Evolutionary conservation across 2,329 filamentous ascomycete species (phyloP).

Genomic region (Stachybotrys echinatus): DNA sequence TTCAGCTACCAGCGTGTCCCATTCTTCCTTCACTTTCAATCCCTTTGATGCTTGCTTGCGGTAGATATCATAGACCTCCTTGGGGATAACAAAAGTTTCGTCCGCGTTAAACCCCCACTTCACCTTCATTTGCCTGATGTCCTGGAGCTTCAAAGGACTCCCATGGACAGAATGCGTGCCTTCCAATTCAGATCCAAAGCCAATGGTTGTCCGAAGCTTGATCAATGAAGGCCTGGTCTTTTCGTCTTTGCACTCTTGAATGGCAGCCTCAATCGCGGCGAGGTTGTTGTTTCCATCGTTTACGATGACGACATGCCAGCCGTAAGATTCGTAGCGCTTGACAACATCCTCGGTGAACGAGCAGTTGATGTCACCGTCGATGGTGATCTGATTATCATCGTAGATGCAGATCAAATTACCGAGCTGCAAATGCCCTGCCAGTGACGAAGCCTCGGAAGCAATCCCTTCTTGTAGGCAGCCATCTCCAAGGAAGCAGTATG

Average conservation of each 20-base stretch:
- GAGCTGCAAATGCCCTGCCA: conserved; percentile 93
- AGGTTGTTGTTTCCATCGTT: conserved; percentile 86
- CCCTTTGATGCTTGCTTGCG: conserved; percentile 79
- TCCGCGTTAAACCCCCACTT: conserved; percentile 96
- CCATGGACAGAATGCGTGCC: conserved; percentile 96
- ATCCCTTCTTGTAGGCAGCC: conserved; percentile 98
- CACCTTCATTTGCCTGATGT: conserved; percentile 87
- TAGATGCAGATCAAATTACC: conserved; percentile 97
- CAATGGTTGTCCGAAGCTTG: conserved; percentile 95
- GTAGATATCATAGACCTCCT: conserved; percentile 91
- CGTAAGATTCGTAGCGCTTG: conserved; percentile 94
- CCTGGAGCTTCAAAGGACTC: conserved; percentile 89
- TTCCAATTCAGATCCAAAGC: conserved; percentile 87
- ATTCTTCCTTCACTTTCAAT: conserved; percentile 85
- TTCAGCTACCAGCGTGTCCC: conserved; percentile 88
- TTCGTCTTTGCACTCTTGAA: conserved; percentile 77
- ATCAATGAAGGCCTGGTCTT: conserved; percentile 97
- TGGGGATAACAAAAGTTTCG: conserved; percentile 86
- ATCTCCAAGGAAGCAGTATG: conserved; percentile 94
- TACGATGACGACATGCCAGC: conserved; percentile 87
- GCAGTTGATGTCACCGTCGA: conserved; percentile 90
- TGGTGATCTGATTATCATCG: conserved; percentile 97
- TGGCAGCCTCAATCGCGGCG: conserved; percentile 79
- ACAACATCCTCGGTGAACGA: conserved; percentile 95
- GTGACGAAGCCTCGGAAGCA: conserved; percentile 84